A percentile compares a stretch with the other conserved stretches of the same genome.
Evolutionary conservation across 345 rosid genomes (phyloP).

Genomic region (Gossypium rotundifolium): DNA sequence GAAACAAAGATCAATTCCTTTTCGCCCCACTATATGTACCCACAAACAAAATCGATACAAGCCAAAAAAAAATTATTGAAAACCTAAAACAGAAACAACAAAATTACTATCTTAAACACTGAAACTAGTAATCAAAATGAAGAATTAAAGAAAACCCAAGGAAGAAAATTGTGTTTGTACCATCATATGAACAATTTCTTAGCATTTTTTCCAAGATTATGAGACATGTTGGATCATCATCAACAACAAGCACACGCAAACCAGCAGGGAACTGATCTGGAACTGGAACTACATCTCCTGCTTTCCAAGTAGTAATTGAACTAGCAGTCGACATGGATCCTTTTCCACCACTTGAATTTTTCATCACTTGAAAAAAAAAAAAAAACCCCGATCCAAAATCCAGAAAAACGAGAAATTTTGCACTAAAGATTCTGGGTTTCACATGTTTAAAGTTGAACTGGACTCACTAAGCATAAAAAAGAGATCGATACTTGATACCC

Average conservation of each 20-base stretch:
- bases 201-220: slow-evolving; percentile 92
- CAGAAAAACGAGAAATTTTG: slow-evolving; percentile 15
- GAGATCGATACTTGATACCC: slow-evolving; percentile 13
- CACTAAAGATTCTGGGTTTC: slow-evolving; percentile 3
- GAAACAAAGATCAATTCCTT: not conserved
- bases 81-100: slow-evolving; percentile 10
- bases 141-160: not conserved
- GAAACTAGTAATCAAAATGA: slow-evolving; percentile 5
- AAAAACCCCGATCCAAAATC: slow-evolving; percentile 16
- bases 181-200: slow-evolving; percentile 65
- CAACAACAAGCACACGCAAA: slow-evolving; percentile 81
- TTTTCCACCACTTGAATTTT: slow-evolving; percentile 45
- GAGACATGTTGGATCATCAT: slow-evolving; percentile 92
- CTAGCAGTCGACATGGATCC: slow-evolving; percentile 65
- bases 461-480: not conserved
- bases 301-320: slow-evolving; percentile 45
- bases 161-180: slow-evolving; percentile 22
- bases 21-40: not conserved
- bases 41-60: slow-evolving; percentile 14
- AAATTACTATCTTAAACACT: not conserved
- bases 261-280: slow-evolving; percentile 80
- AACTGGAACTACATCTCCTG: slow-evolving; percentile 42
- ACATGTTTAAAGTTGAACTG: slow-evolving; percentile 23
- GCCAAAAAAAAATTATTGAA: not conserved
- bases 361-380: slow-evolving; percentile 40